These are phyloP conservation scores for Camelina neglecta DNA, from an alignment of 345 rosid genomes.

Conservation along the genomic window DNA sequence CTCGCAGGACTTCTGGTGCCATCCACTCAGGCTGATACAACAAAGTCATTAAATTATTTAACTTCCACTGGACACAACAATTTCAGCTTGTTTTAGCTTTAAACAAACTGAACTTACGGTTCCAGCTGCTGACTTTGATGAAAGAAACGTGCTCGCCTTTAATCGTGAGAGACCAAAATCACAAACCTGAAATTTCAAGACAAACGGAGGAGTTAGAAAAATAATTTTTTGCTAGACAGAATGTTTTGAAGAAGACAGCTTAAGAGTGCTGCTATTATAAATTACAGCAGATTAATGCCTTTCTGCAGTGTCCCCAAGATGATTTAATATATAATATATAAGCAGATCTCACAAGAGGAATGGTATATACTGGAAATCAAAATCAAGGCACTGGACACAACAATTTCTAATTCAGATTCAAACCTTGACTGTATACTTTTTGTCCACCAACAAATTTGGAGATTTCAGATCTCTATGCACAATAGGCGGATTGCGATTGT, in stretches of 20 bases:
- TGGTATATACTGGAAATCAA: neutral
- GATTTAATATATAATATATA: neutral
- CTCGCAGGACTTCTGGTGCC: conserved; percentile 99
- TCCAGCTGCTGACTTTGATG: conserved; percentile 99
- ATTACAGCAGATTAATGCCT: neutral
- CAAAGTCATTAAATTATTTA: conserved; percentile 11
- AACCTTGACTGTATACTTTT: conserved; percentile 90
- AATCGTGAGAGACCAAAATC: conserved; percentile 99
- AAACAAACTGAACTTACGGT: conserved; percentile 72
- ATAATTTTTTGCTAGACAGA: neutral
- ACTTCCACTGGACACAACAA: neutral
- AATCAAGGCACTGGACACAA: neutral
- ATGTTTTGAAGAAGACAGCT: neutral
- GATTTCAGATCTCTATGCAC: conserved; percentile 98
- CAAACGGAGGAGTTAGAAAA: conserved; percentile 8
- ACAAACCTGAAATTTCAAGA: conserved; percentile 68
- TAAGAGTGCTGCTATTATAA: neutral
- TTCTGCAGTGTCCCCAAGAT: neutral
- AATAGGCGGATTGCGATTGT: conserved; percentile 88
- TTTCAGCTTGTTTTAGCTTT: conserved; percentile 24
- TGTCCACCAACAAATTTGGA: conserved; percentile 97
- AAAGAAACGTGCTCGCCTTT: conserved; percentile 92
- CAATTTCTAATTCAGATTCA: conserved; percentile 16
- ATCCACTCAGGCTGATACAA: conserved; percentile 93
- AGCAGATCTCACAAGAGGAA: neutral